Evolutionary conservation across 2,329 filamentous ascomycete genomes (phyloP), one percentile per base, ranked within the genome.

Genomic region (Diplodia corticola): DNA sequence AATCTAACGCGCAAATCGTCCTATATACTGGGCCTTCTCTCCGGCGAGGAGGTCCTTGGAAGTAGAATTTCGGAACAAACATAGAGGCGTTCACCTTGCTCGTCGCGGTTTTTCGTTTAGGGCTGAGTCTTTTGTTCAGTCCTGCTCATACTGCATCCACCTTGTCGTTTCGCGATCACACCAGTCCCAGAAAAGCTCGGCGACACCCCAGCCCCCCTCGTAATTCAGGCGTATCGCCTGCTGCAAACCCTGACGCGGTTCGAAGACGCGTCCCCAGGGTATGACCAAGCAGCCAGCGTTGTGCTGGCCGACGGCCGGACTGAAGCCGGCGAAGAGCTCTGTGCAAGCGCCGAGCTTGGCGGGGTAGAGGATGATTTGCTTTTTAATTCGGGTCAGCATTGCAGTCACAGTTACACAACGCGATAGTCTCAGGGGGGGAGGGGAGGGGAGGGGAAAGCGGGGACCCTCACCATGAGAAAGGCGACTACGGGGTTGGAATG

Each of bases 261-360:
- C 51, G 70, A 33, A 77, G 73, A 68, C 67, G 22, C 77, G 70
- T n/a, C 82, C 83, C 82, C 82, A 85, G 2, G 82, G 82, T 59
- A 81, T 73, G 46, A 84, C 68, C 51, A 76, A 76, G 10, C 67
- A 70, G 4, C 78, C 78, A 20, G 44, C 48, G 46, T 65, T 65
- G 44, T 65, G 54, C 60, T 77, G 77, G 7, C 50, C 53, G 37
- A 67, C 22, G 7, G 50, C 50, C 12, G 59, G 59, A 15, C 50
- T 57, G 50, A 60, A 67, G 3, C 60, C 65, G 17, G 65, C 65
- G 35, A 60, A 67, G 4, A 67, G 51, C 50, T 67, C 65, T 4
- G 65, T 67, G 50, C 51, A 67, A 13, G 60, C 65, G 40, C 65
- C 65, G 12, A 67, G 33, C 44, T 50, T 60, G 17, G 65, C 65